A percentile compares a stretch with the other conserved stretches of the same genome.
Conservation (phyloP, 2,329 filamentous ascomycete species). For the Sclerotinia glacialis region DNA sequence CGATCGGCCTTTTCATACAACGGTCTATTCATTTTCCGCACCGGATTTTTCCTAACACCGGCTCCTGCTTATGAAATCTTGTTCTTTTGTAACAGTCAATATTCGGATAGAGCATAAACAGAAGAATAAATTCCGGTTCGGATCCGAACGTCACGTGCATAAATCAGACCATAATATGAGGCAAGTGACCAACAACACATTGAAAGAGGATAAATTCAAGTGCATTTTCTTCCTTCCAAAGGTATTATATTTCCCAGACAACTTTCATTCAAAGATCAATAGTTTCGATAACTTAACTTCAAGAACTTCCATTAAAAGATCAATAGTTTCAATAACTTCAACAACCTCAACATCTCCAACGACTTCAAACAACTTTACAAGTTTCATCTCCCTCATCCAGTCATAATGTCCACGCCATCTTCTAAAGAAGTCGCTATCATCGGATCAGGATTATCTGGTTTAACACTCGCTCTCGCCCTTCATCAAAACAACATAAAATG, state of each 20-base stretch:
- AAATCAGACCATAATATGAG: not conserved
- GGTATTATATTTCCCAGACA: not conserved
- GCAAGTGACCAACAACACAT: not conserved
- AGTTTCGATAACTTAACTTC: too few species aligned
- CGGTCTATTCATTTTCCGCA: too few species aligned
- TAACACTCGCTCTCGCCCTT: constrained; percentile 54
- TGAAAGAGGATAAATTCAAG: constrained; percentile 10
- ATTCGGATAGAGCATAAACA: too few species aligned
- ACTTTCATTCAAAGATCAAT: not conserved
- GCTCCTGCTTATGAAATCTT: too few species aligned
- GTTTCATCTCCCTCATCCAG: not conserved
- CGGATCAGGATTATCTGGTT: constrained; percentile 50
- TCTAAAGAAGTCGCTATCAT: constrained; percentile 44
- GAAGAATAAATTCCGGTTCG: constrained; percentile 1
- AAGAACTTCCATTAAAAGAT: not conserved
- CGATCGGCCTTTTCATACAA: too few species aligned
- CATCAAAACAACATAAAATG: constrained; percentile 50
- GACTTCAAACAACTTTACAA: not conserved
- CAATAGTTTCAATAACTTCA: not conserved
- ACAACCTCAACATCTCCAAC: not conserved
- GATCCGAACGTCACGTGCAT: constrained; percentile 6
- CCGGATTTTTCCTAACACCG: too few species aligned
- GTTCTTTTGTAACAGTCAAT: too few species aligned
- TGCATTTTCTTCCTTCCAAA: constrained; percentile 8
- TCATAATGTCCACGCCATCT: constrained; percentile 6